Base-by-base conservation (phyloP, 2,329 filamentous ascomycete species). In the Diplodia scrobiculata region DNA sequence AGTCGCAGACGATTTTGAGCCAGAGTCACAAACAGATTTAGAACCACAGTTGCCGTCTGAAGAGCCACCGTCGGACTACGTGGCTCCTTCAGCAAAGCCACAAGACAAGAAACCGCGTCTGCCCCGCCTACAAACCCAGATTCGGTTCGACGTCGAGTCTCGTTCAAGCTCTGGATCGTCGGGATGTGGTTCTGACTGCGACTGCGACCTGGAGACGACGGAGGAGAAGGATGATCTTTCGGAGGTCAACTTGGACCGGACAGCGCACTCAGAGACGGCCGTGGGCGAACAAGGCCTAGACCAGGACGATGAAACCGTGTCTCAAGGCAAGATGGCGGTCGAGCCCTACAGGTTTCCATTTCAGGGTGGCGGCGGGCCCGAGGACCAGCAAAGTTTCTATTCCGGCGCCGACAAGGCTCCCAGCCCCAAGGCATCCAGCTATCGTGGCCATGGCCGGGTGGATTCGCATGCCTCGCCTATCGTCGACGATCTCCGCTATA, bases 351-450 rank as follows among this genome's bases (percentile, higher is more conserved):
- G 58, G 14, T 62, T 62, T 27, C 58, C 58, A 6, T 62, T 62
- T 25, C 55, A 60, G 17, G 25, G n/a, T 25, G 38, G 54, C 10
- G 21, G 36, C 11, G 21, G 32, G n/a, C 48, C 58, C 21, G 58
- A 62, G 32, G 58, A 62, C 27, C 45, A 36, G 17, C 58, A 62
- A 36, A 62, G 58, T 41, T 32, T 60, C 55, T 47, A 32, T 27
- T 59, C 36, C 10, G 58, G 10, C 17, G 9, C 27, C 9, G 58
- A 62, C 14, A 47, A 60, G 25, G 55, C 55, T 32, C 27, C 38
- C 38, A 47, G 55, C n/a, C 29, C 27, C 29, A 62, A 50, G 41
- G 58, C 58, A 1, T 47, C 58, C 27, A 62, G 58, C 29, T 50
- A 50, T 19, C 27, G 58, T 13, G 27, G 58, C 11, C 45, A 50